Evolutionary conservation across 192 early-diverging fungal species (phyloP), one percentile per base, ranked within the genome.

Genomic region (Kappamyces sp.): DNA sequence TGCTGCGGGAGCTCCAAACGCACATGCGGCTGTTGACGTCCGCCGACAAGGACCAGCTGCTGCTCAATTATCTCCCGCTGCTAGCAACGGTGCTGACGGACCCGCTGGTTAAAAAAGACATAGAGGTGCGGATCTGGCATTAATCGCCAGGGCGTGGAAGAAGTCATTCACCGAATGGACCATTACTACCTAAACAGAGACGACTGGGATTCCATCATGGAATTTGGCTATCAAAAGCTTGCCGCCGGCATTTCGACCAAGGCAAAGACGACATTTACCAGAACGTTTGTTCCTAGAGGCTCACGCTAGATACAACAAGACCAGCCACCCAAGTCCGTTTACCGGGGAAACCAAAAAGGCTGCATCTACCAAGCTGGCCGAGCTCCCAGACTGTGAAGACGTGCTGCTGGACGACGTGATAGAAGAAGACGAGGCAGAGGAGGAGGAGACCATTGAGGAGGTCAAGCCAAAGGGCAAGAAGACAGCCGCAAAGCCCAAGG

Each of bases 171-270:
- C 5, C 65, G 78, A 4, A 93, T 99, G 91, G 93, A 99, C 61
- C 79, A 83, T 9, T 99, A 99, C 70, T 91, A 87, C 54, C 68
- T 99, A 49, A 87, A 69, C 60, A 85, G 84, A 62, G 94, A 98
- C 39, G 84, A 91, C 63, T 85, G 84, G 69, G 93, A 96, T n/a
- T 65, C 83, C 0, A 78, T 99, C 47, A 49, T 89, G 67, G 91
- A 94, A 61, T 63, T 99, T 41, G 83, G 86, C 6, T 46, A 94
- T 34, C 75, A 69, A 2, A 52, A 61, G 14, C 74, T 72, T 52
- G 71, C 77, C 34, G 73, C 69, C 36, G 67, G 74, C 30, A 79
- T 96, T 30, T 69, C 84, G 0, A 66, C 86, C 0, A 68, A 68
- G 0, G 76, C 79, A 37, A 96, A 96, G 64, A 61, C 85, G 5